These are phyloP conservation scores for Dioszegia hungarica DNA, from an alignment of 768 basidiomycete genomes.

Conservation along the genomic window DNA sequence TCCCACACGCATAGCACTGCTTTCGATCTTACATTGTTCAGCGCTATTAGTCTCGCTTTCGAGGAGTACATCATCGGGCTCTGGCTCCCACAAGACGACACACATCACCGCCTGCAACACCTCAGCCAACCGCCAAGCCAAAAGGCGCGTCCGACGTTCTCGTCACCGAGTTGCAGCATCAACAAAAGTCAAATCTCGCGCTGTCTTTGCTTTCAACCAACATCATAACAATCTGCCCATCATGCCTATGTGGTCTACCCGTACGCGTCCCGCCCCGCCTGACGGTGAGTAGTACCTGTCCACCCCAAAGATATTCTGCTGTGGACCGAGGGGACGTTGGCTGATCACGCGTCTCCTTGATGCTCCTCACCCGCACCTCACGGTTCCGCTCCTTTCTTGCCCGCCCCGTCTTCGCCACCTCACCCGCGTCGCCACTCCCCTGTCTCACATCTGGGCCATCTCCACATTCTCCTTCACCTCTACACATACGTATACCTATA, in stretches of 20 bases:
- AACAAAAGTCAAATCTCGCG: neutral
- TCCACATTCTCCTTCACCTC: too few species aligned
- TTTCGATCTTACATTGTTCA: neutral
- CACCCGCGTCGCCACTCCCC: neutral
- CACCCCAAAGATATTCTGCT: neutral
- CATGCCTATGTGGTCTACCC: neutral
- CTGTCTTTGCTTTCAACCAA: neutral
- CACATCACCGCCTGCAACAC: too few species aligned
- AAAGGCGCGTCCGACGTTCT: too few species aligned
- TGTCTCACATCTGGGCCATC: neutral
- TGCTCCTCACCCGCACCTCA: neutral
- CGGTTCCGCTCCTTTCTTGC: neutral
- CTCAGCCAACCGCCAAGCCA: too few species aligned
- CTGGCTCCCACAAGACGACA: too few species aligned
- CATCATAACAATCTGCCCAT: neutral
- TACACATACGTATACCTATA: too few species aligned
- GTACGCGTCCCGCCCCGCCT: slow-evolving; percentile 1
- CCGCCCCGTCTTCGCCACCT: neutral
- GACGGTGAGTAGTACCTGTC: neutral
- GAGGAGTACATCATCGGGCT: too few species aligned
- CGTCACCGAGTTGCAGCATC: neutral
- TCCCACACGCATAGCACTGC: neutral
- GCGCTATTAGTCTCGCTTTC: too few species aligned
- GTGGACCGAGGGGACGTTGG: neutral
- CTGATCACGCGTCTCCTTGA: neutral